These are phyloP conservation scores for Liriodendron chinense DNA, from an alignment of 164 flowering plant genomes.

Conservation along the genomic window DNA sequence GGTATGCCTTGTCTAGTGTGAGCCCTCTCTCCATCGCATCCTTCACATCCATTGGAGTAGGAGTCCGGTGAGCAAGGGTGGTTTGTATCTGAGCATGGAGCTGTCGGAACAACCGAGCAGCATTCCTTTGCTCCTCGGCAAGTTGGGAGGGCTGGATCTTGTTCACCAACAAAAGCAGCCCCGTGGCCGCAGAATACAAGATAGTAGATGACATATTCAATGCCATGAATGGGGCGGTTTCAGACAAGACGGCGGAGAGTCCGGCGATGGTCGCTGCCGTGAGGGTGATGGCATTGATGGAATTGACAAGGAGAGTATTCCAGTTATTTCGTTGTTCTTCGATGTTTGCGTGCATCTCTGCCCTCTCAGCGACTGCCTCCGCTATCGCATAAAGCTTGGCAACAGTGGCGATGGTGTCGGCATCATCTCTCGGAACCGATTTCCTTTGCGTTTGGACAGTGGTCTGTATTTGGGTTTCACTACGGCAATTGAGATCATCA, in stretches of 20 bases:
- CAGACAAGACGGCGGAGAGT: constrained; percentile 58
- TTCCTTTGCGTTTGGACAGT: background rate
- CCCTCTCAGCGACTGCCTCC: constrained; percentile 38
- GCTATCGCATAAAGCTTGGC: constrained; percentile 36
- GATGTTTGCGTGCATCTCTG: constrained; percentile 47
- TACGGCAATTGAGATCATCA: constrained; percentile 10
- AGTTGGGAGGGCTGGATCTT: constrained; percentile 78
- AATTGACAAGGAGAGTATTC: constrained; percentile 42
- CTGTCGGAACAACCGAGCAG: constrained; percentile 51
- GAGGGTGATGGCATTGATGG: constrained; percentile 43
- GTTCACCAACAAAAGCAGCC: constrained; percentile 51
- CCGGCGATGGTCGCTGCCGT: too few species aligned
- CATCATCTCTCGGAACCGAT: background rate
- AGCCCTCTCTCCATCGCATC: constrained; percentile 35
- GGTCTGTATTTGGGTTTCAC: constrained; percentile 1
- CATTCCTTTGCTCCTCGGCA: constrained; percentile 73
- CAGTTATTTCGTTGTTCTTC: constrained; percentile 49
- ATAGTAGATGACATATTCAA: constrained; percentile 45
- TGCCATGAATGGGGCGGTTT: constrained; percentile 25
- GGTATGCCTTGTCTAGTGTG: constrained; percentile 52
- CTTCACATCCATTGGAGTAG: constrained; percentile 24
- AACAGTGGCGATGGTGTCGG: background rate
- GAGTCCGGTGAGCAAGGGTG: constrained; percentile 21
- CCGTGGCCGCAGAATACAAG: constrained; percentile 53
- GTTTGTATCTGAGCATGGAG: constrained; percentile 44